Conservation (phyloP, 495 filamentous ascomycete genomes). For the Penicillium salamii region DNA sequence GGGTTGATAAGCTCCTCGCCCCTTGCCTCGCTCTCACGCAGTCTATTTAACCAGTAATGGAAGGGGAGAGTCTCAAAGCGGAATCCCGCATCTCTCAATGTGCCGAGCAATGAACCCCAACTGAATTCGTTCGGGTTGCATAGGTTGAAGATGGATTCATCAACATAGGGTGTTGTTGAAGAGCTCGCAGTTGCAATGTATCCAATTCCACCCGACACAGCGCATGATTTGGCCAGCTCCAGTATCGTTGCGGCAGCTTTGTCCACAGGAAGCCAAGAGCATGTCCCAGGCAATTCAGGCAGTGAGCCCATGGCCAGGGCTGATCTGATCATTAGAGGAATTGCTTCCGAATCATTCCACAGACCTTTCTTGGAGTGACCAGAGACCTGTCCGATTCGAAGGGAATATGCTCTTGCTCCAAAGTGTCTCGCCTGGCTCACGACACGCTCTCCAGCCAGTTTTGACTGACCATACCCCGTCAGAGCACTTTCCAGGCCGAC, state of each 20-base stretch:
- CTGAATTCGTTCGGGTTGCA: slow-evolving; percentile 48
- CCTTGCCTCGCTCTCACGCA: slow-evolving; percentile 43
- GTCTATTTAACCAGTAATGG: slow-evolving; percentile 46
- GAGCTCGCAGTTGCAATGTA: not conserved
- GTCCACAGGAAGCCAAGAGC: slow-evolving; percentile 59
- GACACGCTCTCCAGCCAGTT: slow-evolving; percentile 55
- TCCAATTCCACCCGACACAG: not conserved
- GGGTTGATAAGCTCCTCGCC: slow-evolving; percentile 51
- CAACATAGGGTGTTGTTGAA: not conserved
- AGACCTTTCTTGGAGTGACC: slow-evolving; percentile 48
- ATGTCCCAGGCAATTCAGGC: slow-evolving; percentile 43
- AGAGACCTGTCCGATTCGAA: slow-evolving; percentile 61
- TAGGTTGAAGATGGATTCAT: slow-evolving; percentile 52
- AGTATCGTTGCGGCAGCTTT: slow-evolving; percentile 45
- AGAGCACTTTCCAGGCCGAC: slow-evolving; percentile 37
- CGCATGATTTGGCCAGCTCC: slow-evolving; percentile 41
- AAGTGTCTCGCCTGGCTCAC: slow-evolving; percentile 34
- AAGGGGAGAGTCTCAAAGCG: slow-evolving; percentile 47
- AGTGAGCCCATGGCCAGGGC: slow-evolving; percentile 46
- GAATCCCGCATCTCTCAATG: slow-evolving; percentile 38
- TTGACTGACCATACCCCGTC: slow-evolving; percentile 59
- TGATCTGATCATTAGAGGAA: slow-evolving; percentile 55
- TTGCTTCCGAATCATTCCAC: slow-evolving; percentile 59
- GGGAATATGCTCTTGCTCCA: slow-evolving; percentile 41
- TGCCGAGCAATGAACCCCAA: slow-evolving; percentile 51